Evolutionary conservation across 805 yeast genomes (phyloP).

Genomic region (Yarrowia porcina): DNA sequence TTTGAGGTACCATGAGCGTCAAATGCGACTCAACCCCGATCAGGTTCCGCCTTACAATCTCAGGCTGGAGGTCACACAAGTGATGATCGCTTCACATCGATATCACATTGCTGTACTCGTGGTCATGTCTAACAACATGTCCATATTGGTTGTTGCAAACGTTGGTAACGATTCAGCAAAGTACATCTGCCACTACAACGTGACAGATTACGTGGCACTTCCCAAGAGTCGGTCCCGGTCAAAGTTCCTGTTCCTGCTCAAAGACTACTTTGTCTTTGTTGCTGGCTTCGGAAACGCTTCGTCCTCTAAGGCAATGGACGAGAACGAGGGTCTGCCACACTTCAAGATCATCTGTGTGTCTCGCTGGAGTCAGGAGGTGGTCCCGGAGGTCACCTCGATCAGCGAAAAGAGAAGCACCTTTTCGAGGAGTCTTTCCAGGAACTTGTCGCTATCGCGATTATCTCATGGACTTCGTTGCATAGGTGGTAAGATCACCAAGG

Average conservation of each 20-base stretch:
- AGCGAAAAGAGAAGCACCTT: neutral
- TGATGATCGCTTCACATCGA: neutral
- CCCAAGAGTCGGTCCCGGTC: constrained; percentile 5
- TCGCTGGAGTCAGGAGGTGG: neutral
- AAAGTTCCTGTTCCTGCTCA: neutral
- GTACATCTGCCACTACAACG: constrained; percentile 10
- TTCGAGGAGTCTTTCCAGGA: neutral
- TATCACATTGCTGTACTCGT: neutral
- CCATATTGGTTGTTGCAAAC: neutral
- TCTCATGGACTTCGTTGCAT: constrained; percentile 1
- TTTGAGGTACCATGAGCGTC: neutral
- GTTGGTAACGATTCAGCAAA: neutral
- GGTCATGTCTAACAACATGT: neutral
- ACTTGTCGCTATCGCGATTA: neutral
- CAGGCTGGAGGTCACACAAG: neutral
- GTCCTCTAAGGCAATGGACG: neutral
- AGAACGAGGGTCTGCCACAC: constrained; percentile 2
- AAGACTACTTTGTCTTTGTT: neutral
- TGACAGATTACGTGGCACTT: neutral
- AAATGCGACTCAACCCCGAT: neutral
- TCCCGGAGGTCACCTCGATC: neutral
- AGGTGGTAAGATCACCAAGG: constrained; percentile 5
- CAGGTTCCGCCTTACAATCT: neutral
- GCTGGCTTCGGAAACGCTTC: constrained; percentile 7
- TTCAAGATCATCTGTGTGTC: constrained; percentile 6